Conservation (phyloP, 2,329 filamentous ascomycete genomes). For the Hypoxylon sp. region DNA sequence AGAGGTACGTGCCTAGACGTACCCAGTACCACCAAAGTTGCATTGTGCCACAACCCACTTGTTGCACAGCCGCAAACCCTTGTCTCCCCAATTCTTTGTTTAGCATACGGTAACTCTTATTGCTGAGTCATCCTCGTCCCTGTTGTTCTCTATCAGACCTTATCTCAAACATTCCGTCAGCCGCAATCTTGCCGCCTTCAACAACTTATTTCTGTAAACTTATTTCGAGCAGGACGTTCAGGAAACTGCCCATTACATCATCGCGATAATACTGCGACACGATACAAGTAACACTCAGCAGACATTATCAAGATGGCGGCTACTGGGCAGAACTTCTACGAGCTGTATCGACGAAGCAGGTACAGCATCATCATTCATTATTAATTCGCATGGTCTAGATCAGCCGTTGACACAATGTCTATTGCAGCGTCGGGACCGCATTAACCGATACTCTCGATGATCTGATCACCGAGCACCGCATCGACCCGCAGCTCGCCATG, state of each 20-base stretch:
- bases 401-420: conserved; percentile 43
- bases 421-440: conserved; percentile 85
- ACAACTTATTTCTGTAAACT: conserved; percentile 11
- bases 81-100: background rate
- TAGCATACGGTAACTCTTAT: background rate
- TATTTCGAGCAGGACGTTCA: background rate
- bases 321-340: conserved; percentile 78
- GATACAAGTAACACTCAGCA: background rate
- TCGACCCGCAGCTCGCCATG: conserved; percentile 98
- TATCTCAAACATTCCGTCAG: conserved; percentile 30
- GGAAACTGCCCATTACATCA: conserved; percentile 3
- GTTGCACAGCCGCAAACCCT: conserved; percentile 17
- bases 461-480: conserved; percentile 92
- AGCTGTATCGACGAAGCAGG: conserved; percentile 99
- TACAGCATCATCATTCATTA: conserved; percentile 61
- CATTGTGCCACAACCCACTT: conserved; percentile 3
- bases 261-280: conserved; percentile 15
- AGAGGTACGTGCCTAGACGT: conserved; percentile 13
- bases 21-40: background rate
- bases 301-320: conserved; percentile 58
- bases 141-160: conserved; percentile 20
- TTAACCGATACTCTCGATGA: conserved; percentile 98
- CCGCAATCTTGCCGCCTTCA: conserved; percentile 27
- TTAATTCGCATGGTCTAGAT: conserved; percentile 21
- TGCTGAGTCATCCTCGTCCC: conserved; percentile 24